Evolutionary conservation across 192 early-diverging fungal species (phyloP), one percentile per base, ranked within the genome.

Genomic region (Ambispora gerdemannii): DNA sequence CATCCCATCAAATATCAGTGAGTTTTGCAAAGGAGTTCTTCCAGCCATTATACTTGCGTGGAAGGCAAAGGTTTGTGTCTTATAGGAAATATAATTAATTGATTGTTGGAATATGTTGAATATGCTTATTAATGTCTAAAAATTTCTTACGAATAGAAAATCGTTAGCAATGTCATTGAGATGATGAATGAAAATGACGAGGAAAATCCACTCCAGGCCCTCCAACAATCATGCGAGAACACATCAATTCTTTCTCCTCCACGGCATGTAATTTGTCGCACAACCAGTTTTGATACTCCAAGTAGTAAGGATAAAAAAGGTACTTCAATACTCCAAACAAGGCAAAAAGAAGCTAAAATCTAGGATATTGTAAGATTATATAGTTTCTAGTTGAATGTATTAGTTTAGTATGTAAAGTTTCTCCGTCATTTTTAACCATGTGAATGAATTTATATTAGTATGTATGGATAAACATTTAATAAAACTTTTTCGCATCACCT

Each of bases 51-150:
- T 38, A 31, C 38, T 67, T 43, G 65, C 24, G n/a, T 67, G 65
- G 65, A 67, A 67, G 65, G 65, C 65, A 67, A 67, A 67, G 38
- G 65, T 67, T 50, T 47, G 24, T 67, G 53, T 56, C 6, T 20
- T 13, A 8, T 7, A 56, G 53, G 8, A 56, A 56, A 56, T 24
- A n/a, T 56, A 20, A 56, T 56, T 56, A 56, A 13, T 56, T 13
- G 53, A 7, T 24, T 56, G 53, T n/a, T 6, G 19, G 20, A n/a
- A 24, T 24, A 56, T 56, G 20, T 27, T 6, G 20, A n/a, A 24
- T 24, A 56, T 56, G 20, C 20, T 43, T 43, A 43, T 43, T 43
- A 43, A 10, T 10, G 38, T 43, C 6, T 10, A 22, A 49, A 65
- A 52, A 59, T 13, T 62, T 62, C 15, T 50, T 65, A 0, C 31